These are phyloP conservation scores for Candida railenensis DNA, from an alignment of 805 yeast genomes.

Conservation along the genomic window DNA sequence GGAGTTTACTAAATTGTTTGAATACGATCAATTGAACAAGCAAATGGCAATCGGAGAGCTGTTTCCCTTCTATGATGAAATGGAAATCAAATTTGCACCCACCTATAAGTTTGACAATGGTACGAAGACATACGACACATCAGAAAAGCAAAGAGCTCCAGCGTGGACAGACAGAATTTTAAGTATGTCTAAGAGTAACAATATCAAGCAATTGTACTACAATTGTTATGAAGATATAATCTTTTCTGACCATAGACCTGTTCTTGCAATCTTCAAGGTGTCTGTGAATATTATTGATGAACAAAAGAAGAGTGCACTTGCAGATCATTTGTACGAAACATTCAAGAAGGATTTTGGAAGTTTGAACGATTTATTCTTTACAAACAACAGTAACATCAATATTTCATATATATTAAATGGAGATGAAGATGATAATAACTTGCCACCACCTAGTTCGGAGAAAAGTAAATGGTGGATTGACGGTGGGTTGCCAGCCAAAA, in stretches of 20 bases:
- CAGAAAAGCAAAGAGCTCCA: conserved; percentile 90
- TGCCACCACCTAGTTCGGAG: conserved; percentile 91
- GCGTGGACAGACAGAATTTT: conserved; percentile 96
- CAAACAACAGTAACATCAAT: conserved; percentile 17
- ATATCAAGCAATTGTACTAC: conserved; percentile 60
- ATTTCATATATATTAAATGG: conserved; percentile 21
- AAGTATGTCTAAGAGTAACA: conserved; percentile 53
- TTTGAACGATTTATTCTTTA: conserved; percentile 36
- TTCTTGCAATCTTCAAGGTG: conserved; percentile 67
- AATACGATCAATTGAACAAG: conserved; percentile 72
- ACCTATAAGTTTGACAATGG: conserved; percentile 95
- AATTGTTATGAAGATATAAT: conserved; percentile 53
- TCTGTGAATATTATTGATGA: conserved; percentile 67
- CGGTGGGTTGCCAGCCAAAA: conserved; percentile 72
- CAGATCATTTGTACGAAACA: conserved; percentile 57
- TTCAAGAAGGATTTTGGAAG: conserved; percentile 47
- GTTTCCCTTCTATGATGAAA: conserved; percentile 80
- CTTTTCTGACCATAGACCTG: conserved; percentile 92
- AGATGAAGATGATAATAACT: conserved; percentile 34
- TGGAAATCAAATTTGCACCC: conserved; percentile 78
- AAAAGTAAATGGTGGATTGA: conserved; percentile 89
- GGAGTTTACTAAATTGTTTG: conserved; percentile 54
- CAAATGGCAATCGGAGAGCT: conserved; percentile 77
- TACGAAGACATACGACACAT: conserved; percentile 75
- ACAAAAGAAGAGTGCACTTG: conserved; percentile 50